Evolutionary conservation across 169 alveolate species (phyloP), one percentile per base, ranked within the genome.

Genomic region (Plasmodium billcollinsi): DNA sequence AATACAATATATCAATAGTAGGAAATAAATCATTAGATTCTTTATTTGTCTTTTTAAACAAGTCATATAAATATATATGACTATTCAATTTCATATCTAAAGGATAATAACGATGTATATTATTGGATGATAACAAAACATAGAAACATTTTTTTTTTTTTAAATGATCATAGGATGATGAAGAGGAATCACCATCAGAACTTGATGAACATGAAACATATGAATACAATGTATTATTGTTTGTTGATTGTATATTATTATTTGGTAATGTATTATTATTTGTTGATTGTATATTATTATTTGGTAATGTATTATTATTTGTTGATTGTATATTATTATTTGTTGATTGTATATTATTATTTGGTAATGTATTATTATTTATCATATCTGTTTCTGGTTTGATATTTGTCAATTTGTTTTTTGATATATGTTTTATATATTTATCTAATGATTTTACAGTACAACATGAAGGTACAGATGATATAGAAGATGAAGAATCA

Each of bases 11-110:
- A 21, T 86, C 92, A 4, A 86, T 72, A 8, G 92, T 72, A 24
- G 92, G 92, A 43, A 71, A 86, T 18, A 86, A 66, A 12, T 86
- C 92, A n/a, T 59, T 71, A 0, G 92, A 45, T 59, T 86, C 92
- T 43, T 62, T 70, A 33, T 71, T 86, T 45, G 92, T 72, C 50
- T 72, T 86, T 61, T 86, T 73, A 21, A 72, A 52, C 20, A 86
- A 61, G 12, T 86, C 92, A 54, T 62, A 86, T 52, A 86, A 39
- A 39, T 71, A 62, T 54, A 72, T 39, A 12, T 72, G 49, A 49
- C 88, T 33, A 73, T 86, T 47, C 12, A 47, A n/a, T 33, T 86
- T 86, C 70, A 86, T 61, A 56, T 70, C 88, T 2, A 86, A 39
- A 7, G 92, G 88, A 14, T 59, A 73, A 65, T 58, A 86, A 5